Evolutionary conservation across 352 stramenopile genomes (phyloP).

Genomic region (Phytophthora europaea): DNA sequence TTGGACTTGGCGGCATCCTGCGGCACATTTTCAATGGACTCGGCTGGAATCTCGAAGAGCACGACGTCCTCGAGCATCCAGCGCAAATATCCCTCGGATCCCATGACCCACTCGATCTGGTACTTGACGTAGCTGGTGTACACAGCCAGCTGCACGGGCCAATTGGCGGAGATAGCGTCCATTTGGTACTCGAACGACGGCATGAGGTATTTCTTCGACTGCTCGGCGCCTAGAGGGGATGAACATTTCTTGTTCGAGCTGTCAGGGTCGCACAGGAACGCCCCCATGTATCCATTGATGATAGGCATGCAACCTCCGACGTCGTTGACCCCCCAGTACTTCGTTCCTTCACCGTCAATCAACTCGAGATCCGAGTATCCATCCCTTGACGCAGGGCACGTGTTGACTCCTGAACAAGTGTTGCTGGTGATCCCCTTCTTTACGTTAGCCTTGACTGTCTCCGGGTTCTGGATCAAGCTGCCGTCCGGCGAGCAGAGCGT

Average conservation of each 20-base stretch:
- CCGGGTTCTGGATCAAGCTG: constrained; percentile 41
- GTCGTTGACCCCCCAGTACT: constrained; percentile 70
- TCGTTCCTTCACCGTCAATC: constrained; percentile 48
- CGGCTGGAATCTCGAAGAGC: constrained; percentile 69
- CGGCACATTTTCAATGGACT: constrained; percentile 50
- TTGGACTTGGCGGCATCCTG: constrained; percentile 49
- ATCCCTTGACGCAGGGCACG: constrained; percentile 60
- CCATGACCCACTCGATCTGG: constrained; percentile 72
- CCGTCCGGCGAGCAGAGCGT: constrained; percentile 35
- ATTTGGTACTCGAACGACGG: constrained; percentile 66
- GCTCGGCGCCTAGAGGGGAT: constrained; percentile 23
- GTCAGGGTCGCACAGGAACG: constrained; percentile 59
- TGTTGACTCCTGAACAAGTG: constrained; percentile 52
- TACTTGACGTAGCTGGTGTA: constrained; percentile 67
- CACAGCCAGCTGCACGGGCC: constrained; percentile 41
- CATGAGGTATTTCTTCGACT: constrained; percentile 52
- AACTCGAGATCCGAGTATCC: constrained; percentile 46
- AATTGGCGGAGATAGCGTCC: constrained; percentile 70
- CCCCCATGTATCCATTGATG: constrained; percentile 61
- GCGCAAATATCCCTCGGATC: constrained; percentile 55
- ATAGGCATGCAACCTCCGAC: constrained; percentile 58
- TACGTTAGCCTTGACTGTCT: constrained; percentile 41
- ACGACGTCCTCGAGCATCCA: constrained; percentile 60
- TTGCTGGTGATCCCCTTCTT: constrained; percentile 57
- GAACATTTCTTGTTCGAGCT: constrained; percentile 52